Evolutionary conservation across 1,139 yeast species (phyloP), one percentile per base, ranked within the genome.

Genomic region (Eremothecium coryli): DNA sequence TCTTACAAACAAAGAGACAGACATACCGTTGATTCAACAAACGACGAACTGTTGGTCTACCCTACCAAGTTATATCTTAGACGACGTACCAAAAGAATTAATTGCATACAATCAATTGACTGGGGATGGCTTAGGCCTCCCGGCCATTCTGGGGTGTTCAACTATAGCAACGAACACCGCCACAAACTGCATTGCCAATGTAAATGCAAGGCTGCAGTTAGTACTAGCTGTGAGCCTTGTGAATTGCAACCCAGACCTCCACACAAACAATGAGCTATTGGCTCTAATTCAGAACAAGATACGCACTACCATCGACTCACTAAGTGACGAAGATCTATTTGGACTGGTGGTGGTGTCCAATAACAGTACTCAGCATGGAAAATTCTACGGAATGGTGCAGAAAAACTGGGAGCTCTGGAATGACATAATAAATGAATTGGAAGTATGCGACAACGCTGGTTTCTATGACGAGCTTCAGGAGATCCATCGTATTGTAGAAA

Each of bases 371-470:
- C 52, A 52, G n/a, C 29, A 37, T 8, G 77, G 78, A 0, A 64
- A 73, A 8, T 76, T 70, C 47, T 61, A 73, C 36, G 82, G 82
- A 0, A 70, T 75, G 48, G 64, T 66, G 3, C 56, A 61, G 12
- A 58, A 64, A n/a, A 42, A 49, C 2, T 76, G 82, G 82, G 60
- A 62, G 18, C 80, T 77, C 0, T 75, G 82, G 80, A 57, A 61
- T 18, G 61, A 63, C 2, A 48, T 75, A 7, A 50, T 75, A 10
- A 58, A 62, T 6, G 67, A 63, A 9, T 52, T 75, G 9, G 49
- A 56, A 25, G 62, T 70, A 11, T 60, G 32, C 32, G 29, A 38
- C n/a, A 33, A 30, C 11, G 27, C 25, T 6, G 22, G 17, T 5
- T 17, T 12, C n/a, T 21, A 20, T 22, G 15, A 36, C 29, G 23